phyloP scores from a whole-genome alignment of 2,329 filamentous ascomycete species.

The Ploettnerulaceae sp. region DNA sequence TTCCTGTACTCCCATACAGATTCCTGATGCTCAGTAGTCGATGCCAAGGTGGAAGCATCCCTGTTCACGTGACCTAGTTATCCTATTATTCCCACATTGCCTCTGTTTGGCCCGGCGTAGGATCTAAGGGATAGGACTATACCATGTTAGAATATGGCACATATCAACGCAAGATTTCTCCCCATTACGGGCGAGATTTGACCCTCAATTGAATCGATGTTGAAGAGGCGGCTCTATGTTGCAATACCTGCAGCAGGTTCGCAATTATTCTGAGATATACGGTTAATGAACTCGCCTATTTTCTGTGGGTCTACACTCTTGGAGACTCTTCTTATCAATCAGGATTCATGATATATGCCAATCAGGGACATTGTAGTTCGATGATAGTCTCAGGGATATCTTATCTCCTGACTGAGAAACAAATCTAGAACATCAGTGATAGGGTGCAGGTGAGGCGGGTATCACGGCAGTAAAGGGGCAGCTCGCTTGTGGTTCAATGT shows the following conservation, averaged over 20 bases:
- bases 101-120: no score
- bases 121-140: no score
- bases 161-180: background rate
- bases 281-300: background rate
- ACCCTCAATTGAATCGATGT: constrained; percentile 27
- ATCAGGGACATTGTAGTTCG: no score
- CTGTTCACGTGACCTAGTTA: no score
- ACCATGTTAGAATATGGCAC: no score
- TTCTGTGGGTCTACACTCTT: no score
- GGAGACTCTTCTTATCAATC: no score
- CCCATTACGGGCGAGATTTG: background rate
- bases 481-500: background rate
- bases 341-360: no score
- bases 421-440: background rate
- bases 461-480: background rate
- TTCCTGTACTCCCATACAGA: no score
- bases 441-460: background rate
- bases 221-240: constrained; percentile 23
- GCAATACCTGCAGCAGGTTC: background rate
- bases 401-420: background rate
- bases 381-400: no score
- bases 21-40: constrained; percentile 9
- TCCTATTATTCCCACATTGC: constrained; percentile 20
- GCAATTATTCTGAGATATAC: background rate
- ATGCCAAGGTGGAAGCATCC: no score